Conservation (phyloP, 345 rosid genomes). For the Melaleuca quinquenervia region DNA sequence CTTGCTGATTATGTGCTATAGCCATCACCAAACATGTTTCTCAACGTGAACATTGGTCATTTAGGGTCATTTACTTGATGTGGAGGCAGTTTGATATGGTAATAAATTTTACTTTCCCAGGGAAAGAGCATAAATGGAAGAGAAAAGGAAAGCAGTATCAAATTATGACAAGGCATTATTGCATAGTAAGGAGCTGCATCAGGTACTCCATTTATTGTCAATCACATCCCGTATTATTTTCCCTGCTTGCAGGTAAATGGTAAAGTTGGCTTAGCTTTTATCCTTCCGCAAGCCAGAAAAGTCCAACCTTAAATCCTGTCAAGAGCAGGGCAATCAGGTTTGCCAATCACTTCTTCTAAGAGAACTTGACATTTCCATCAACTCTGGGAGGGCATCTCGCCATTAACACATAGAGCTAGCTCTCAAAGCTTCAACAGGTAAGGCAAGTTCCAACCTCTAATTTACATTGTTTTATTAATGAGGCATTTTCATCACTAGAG, state of each 20-base stretch:
- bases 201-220: conserved; percentile 8
- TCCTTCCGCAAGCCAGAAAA: no score
- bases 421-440: not conserved
- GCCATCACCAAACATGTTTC: not conserved
- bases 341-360: conserved; percentile 11
- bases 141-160: conserved; percentile 22
- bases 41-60: not conserved
- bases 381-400: not conserved
- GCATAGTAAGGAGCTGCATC: no score
- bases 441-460: not conserved
- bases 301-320: not conserved
- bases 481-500: not conserved
- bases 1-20: no score
- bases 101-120: no score
- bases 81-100: no score
- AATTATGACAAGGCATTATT: not conserved
- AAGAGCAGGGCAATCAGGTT: not conserved
- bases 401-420: not conserved
- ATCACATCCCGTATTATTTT: not conserved
- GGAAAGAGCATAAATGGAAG: not conserved
- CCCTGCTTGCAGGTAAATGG: no score
- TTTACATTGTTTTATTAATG: not conserved
- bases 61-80: no score
- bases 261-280: no score
- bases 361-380: not conserved